phyloP scores from a whole-genome alignment of 2,329 filamentous ascomycete species.

The Pseudopyricularia cyperi region DNA sequence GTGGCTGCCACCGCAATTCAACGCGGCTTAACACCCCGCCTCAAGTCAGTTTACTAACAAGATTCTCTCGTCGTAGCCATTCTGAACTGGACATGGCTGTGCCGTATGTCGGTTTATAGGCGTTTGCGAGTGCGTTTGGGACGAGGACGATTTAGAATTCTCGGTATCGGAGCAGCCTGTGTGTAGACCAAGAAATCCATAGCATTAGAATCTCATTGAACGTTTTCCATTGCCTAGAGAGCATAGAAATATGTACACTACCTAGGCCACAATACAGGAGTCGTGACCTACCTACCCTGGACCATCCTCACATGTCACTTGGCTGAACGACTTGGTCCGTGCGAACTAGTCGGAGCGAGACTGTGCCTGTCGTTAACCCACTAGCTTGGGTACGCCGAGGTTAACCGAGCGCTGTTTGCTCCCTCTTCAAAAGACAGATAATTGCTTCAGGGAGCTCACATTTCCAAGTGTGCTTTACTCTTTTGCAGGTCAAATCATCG shows the following conservation, averaged over 20 bases:
- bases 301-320: neutral
- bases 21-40: neutral
- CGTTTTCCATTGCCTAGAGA: too few species aligned
- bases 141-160: neutral
- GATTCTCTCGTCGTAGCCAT: constrained; percentile 4
- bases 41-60: neutral
- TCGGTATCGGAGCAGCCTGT: neutral
- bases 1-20: constrained; percentile 14
- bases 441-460: neutral
- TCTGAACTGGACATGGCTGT: constrained; percentile 3
- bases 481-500: neutral
- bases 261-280: too few species aligned
- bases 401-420: neutral
- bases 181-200: neutral
- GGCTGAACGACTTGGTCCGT: neutral
- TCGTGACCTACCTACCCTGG: neutral
- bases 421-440: neutral
- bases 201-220: neutral
- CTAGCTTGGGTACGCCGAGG: neutral
- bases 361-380: neutral
- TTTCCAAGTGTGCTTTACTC: neutral
- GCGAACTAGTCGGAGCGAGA: neutral
- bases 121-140: neutral
- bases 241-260: too few species aligned
- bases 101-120: neutral